phyloP scores from a whole-genome alignment of 78 protist species.

The Diacronema lutheri region DNA sequence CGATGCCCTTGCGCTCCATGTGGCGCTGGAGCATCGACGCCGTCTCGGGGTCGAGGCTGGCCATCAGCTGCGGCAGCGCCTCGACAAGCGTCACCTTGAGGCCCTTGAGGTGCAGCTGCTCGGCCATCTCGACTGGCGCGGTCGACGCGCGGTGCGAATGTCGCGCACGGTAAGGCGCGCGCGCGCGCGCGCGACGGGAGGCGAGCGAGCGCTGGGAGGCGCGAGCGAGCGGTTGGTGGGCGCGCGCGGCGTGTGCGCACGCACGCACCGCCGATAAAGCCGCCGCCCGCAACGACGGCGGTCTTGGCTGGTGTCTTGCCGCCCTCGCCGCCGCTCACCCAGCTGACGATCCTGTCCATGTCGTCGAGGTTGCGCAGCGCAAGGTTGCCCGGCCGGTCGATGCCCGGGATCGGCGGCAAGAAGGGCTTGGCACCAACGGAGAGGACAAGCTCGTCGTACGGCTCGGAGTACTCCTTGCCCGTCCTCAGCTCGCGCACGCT shows the following conservation, averaged over 20 bases:
- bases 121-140: constrained; percentile 65
- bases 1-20: constrained; percentile 5
- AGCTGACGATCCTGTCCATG: constrained; percentile 13
- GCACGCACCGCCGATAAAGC: constrained; percentile 69
- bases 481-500: neutral
- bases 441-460: constrained; percentile 58
- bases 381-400: constrained; percentile 23
- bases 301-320: neutral
- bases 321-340: neutral
- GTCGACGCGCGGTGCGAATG: too few species aligned
- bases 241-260: too few species aligned
- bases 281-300: constrained; percentile 58
- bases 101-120: constrained; percentile 23
- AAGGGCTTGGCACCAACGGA: constrained; percentile 51
- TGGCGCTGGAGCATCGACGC: neutral
- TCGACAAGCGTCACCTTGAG: constrained; percentile 40
- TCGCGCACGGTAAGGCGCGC: too few species aligned
- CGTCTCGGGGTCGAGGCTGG: constrained; percentile 58
- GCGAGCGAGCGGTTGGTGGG: too few species aligned
- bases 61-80: constrained; percentile 35
- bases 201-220: too few species aligned
- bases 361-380: constrained; percentile 45
- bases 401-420: constrained; percentile 30
- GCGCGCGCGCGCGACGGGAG: too few species aligned
- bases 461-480: neutral